phyloP scores from a whole-genome alignment of 495 filamentous ascomycete genomes.

The Sordaria brevicollis region DNA sequence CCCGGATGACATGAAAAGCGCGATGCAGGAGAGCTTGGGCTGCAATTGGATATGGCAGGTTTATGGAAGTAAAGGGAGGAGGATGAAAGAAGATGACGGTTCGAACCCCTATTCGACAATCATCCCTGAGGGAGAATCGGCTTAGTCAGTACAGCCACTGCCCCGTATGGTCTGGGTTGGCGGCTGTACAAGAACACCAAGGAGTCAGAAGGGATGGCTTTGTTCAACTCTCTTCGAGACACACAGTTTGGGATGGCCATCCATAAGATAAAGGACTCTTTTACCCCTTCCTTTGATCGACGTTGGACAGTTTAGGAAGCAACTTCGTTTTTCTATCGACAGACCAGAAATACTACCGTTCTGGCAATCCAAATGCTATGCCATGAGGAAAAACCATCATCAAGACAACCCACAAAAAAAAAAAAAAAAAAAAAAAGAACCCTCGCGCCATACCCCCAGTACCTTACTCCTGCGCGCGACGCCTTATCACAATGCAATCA shows the following conservation, averaged over 20 bases:
- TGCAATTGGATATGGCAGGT: neutral
- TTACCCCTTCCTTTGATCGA: too few relatives aligned
- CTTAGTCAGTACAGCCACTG: neutral
- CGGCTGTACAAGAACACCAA: neutral
- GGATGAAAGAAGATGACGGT: neutral
- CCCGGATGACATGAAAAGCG: neutral
- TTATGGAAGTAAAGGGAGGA: neutral
- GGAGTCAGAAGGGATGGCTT: neutral
- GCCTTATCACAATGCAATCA: slow-evolving; percentile 8
- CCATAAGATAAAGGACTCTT: too few relatives aligned
- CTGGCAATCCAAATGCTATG: neutral
- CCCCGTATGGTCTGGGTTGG: neutral
- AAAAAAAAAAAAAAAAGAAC: too few relatives aligned
- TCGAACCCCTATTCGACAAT: neutral
- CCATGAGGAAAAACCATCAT: neutral
- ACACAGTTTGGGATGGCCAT: neutral
- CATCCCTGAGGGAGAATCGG: neutral
- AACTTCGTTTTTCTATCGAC: neutral
- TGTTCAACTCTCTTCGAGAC: neutral
- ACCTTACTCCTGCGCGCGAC: slow-evolving; percentile 2
- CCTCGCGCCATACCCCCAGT: neutral
- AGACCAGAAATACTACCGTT: neutral
- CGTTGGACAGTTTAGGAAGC: too few relatives aligned
- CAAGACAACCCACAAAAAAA: too few relatives aligned
- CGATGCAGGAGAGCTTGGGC: neutral